These are phyloP conservation scores for Tetrahymena thermophila DNA, from an alignment of 73 alveolate genomes.

Conservation along the genomic window DNA sequence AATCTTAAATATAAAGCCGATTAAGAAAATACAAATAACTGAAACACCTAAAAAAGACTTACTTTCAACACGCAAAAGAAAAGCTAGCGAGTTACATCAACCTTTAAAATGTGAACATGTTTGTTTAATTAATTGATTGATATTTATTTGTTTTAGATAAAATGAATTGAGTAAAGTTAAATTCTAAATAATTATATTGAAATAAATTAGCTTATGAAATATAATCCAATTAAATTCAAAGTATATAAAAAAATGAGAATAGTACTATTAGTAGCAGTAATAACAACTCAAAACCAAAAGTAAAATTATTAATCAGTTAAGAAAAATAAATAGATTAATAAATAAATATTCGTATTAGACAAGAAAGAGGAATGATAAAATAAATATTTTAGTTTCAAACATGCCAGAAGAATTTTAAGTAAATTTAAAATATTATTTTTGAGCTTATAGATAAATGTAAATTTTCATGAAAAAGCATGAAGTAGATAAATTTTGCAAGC, in stretches of 20 bases:
- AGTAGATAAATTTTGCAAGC: neutral
- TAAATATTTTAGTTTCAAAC: neutral
- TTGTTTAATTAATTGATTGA: neutral
- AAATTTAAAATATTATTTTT: neutral
- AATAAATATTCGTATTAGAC: neutral
- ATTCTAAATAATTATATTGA: neutral
- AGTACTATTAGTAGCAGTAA: neutral
- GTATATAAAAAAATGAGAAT: neutral
- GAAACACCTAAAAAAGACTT: neutral
- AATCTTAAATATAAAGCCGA: neutral
- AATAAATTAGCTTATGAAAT: neutral
- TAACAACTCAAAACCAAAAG: neutral
- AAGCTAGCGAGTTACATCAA: neutral
- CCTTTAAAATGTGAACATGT: neutral
- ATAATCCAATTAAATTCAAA: neutral
- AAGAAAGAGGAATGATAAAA: neutral
- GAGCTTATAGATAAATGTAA: neutral
- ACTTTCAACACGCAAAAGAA: neutral
- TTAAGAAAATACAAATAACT: neutral
- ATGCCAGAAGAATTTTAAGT: neutral
- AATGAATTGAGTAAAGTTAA: neutral
- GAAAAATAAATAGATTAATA: neutral
- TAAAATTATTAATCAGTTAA: neutral
- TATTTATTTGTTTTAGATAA: neutral
- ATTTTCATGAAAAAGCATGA: neutral